phyloP scores from a whole-genome alignment of 176 grass and related monocot species.

The Paspalum vaginatum region DNA sequence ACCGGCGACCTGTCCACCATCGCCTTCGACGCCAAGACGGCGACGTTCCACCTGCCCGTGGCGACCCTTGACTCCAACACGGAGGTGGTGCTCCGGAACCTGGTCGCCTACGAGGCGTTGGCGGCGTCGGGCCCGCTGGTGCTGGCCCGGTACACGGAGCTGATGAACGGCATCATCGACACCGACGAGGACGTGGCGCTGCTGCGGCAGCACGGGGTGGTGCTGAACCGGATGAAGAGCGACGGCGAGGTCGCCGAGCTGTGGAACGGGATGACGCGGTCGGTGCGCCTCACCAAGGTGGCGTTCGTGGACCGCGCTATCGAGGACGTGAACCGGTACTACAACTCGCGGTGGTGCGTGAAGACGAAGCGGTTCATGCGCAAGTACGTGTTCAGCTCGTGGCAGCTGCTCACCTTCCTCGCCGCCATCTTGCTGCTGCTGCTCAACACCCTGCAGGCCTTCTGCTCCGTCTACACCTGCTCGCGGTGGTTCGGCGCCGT shows the following conservation, averaged over 20 bases:
- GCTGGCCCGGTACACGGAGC: conserved; percentile 77
- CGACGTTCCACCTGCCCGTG: conserved; percentile 62
- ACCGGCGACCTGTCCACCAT: conserved; percentile 59
- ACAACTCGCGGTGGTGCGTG: conserved; percentile 71
- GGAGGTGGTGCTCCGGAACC: conserved; percentile 72
- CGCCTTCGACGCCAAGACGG: conserved; percentile 61
- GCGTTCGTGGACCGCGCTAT: conserved; percentile 57
- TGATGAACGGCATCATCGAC: conserved; percentile 94
- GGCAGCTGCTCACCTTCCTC: conserved; percentile 87
- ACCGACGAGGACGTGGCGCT: conserved; percentile 70
- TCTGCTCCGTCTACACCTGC: conserved; percentile 89
- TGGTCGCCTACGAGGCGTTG: conserved; percentile 77
- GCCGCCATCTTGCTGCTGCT: conserved; percentile 77
- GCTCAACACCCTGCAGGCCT: conserved; percentile 77
- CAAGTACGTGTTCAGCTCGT: conserved; percentile 84
- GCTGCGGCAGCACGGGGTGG: conserved; percentile 59
- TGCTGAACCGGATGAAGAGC: conserved; percentile 86
- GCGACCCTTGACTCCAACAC: conserved; percentile 71
- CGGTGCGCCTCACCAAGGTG: conserved; percentile 73
- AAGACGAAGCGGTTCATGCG: conserved; percentile 78
- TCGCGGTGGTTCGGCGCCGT: conserved; percentile 77
- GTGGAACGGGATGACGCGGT: conserved; percentile 83
- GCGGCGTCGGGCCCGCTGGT: conserved; percentile 66
- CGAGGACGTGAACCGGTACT: conserved; percentile 75
- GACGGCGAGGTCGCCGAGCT: conserved; percentile 64